Evolutionary conservation across 2,329 filamentous ascomycete genomes (phyloP), one percentile per base, ranked within the genome.

Genomic region (Phoma sp.): DNA sequence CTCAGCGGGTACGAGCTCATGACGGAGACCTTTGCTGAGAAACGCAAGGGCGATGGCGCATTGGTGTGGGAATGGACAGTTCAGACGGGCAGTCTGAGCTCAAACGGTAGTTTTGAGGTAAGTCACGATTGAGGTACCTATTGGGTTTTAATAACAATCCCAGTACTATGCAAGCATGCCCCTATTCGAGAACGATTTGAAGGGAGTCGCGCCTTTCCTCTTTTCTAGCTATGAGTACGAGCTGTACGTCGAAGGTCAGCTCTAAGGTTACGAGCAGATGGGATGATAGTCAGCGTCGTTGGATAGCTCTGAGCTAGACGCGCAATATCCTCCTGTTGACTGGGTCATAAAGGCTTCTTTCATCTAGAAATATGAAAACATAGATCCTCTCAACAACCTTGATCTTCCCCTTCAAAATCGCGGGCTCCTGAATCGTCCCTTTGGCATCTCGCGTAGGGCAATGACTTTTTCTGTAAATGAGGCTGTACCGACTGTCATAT

Each of bases 161-260:
- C 14, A 65, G 62, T 65, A 65, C 28, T 65, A 65, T 28, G 58
- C 60, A 20, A 63, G 53, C 28, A 59, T 65, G 33, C 60, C 60
- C 2, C 42, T 63, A 4, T 65, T 61, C 20, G 57, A 65, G 30
- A 61, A 65, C 21, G 62, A 63, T 18, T 38, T 65, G 18, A 65
- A 63, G 32, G 62, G 62, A 21, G 60, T 65, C 6, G 51, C 62
- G 1, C 60, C 60, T 3, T 63, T 65, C 29, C 40, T 65, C 26
- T 60, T 61, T 43, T 61, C 60, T 15, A 56, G 56, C 23, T 63
- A 63, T 18, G 62, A 65, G 39, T 65, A 63, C 38, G 62, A 65
- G 28, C 26, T 59, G 28, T 59, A 52, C 14, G 12, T 56, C 25
- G 56, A 59, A 33, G 47, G 47, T 4, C 50, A 49, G 23, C 14